These are phyloP conservation scores for Kazachstania kunashirensis DNA, from an alignment of 805 yeast species.

Conservation along the genomic window DNA sequence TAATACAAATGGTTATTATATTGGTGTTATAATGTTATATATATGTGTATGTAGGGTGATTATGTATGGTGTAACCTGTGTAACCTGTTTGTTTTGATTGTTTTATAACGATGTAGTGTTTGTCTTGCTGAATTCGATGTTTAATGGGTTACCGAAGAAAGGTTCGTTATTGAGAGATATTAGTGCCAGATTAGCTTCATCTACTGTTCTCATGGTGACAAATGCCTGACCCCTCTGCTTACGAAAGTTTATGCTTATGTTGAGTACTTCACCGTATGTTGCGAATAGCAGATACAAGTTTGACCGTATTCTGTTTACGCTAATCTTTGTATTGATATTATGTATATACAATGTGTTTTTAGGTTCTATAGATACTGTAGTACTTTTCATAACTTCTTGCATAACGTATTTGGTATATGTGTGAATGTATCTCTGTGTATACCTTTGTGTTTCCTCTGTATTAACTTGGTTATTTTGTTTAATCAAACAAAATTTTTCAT, in stretches of 20 bases:
- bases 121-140: constrained; percentile 34
- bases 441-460: constrained; percentile 1
- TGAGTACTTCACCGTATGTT: constrained; percentile 56
- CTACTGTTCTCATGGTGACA: constrained; percentile 39
- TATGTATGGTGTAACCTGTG: too few relatives aligned
- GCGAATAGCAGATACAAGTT: constrained; percentile 50
- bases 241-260: constrained; percentile 37
- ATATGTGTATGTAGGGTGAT: too few relatives aligned
- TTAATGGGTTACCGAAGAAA: constrained; percentile 45
- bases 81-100: background rate
- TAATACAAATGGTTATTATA: too few relatives aligned
- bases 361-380: too few relatives aligned
- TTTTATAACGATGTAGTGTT: background rate
- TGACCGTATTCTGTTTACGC: constrained; percentile 34
- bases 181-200: constrained; percentile 44
- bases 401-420: too few relatives aligned
- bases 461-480: background rate
- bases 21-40: too few relatives aligned
- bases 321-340: constrained; percentile 50
- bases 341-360: constrained; percentile 47
- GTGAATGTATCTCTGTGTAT: too few relatives aligned
- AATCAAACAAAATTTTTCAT: too few relatives aligned
- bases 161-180: constrained; percentile 36
- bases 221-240: constrained; percentile 61
- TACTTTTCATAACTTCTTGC: too few relatives aligned